These are phyloP conservation scores for Nitzschia inconspicua DNA, from an alignment of 108 stramenopile species.

Conservation along the genomic window DNA sequence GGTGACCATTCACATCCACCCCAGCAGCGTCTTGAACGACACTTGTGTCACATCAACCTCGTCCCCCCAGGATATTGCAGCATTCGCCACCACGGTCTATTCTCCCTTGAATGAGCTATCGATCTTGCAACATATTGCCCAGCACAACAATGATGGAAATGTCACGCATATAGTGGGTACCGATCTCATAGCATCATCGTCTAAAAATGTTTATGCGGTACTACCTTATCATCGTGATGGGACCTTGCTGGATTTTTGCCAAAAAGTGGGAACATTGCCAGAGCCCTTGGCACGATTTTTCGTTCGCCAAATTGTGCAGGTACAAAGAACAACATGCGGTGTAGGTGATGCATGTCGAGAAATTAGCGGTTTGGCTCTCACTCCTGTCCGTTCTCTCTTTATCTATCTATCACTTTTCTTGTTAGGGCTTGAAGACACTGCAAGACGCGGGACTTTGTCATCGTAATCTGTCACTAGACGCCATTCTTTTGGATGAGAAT, in stretches of 20 bases:
- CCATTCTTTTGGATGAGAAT: slow-evolving; percentile 38
- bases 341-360: neutral
- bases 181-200: slow-evolving; percentile 12
- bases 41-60: too few relatives aligned
- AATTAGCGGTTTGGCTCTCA: too few relatives aligned
- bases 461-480: slow-evolving; percentile 59
- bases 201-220: slow-evolving; percentile 8
- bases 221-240: slow-evolving; percentile 29
- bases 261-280: slow-evolving; percentile 8
- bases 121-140: slow-evolving; percentile 12
- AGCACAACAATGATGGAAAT: neutral
- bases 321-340: neutral
- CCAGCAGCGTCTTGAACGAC: slow-evolving; percentile 4
- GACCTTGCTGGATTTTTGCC: slow-evolving; percentile 16
- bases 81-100: neutral
- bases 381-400: neutral
- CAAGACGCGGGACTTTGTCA: slow-evolving; percentile 56
- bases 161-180: slow-evolving; percentile 21
- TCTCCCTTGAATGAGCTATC: neutral
- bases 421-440: slow-evolving; percentile 52
- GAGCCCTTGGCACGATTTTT: slow-evolving; percentile 53
- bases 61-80: neutral
- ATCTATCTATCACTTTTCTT: slow-evolving; percentile 5
- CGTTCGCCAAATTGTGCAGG: slow-evolving; percentile 61
- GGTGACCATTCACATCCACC: slow-evolving; percentile 2